Evolutionary conservation across 2,329 filamentous ascomycete genomes (phyloP).

Genomic region (Stachybotrys echinatus): DNA sequence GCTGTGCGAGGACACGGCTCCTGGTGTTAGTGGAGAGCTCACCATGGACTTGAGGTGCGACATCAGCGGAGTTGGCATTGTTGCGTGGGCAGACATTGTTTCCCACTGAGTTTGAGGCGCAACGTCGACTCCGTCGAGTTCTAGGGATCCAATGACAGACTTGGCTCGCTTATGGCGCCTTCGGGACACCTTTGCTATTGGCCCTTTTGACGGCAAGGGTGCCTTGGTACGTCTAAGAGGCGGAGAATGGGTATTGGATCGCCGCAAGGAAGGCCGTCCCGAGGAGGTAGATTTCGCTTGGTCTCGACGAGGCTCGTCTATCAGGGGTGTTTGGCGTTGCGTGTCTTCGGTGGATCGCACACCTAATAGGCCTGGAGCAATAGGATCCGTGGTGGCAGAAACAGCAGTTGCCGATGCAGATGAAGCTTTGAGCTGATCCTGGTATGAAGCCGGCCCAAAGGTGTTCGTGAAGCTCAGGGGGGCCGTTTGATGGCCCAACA

Average conservation of each 20-base stretch:
- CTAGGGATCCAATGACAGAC: background rate
- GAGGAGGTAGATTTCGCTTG: background rate
- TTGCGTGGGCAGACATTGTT: background rate
- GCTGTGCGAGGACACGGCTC: slow-evolving; percentile 1
- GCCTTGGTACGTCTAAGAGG: background rate
- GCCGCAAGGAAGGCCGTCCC: background rate
- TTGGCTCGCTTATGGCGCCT: background rate
- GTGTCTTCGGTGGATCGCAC: background rate
- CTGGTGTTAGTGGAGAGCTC: background rate
- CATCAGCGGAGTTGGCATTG: background rate
- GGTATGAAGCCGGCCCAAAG: background rate
- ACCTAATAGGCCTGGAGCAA: background rate
- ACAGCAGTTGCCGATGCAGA: background rate
- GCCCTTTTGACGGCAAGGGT: background rate
- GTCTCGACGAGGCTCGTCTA: background rate
- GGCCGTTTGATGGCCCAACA: background rate
- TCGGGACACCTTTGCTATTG: background rate
- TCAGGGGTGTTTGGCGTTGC: background rate
- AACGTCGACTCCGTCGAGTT: background rate
- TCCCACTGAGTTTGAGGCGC: background rate
- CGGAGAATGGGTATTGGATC: background rate
- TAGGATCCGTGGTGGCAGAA: background rate
- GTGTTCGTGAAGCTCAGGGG: background rate
- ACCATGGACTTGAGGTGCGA: background rate
- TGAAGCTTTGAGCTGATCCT: background rate